These are phyloP conservation scores for Centrapalus pauciflorus DNA, from an alignment of 129 eudicot species.

Conservation along the genomic window DNA sequence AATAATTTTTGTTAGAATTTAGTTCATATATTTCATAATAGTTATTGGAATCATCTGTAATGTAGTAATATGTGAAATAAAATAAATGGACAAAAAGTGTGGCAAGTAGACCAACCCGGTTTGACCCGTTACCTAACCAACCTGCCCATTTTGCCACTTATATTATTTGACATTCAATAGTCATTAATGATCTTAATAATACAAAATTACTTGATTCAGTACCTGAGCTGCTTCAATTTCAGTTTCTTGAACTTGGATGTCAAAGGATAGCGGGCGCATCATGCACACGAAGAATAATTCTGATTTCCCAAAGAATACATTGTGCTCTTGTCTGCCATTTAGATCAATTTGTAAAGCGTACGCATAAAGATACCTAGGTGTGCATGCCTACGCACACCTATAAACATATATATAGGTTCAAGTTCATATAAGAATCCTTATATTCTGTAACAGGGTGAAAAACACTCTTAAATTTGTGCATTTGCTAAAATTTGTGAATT, in stretches of 20 bases:
- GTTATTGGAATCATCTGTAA: no score
- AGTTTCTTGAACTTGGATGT: slow-evolving; percentile 51
- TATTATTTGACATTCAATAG: neutral
- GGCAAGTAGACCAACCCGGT: neutral
- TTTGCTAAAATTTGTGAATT: no score
- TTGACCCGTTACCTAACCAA: no score
- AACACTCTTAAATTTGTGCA: no score
- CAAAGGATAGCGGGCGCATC: slow-evolving; percentile 52
- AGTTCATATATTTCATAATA: no score
- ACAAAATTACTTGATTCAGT: no score
- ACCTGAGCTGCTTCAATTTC: slow-evolving; percentile 73
- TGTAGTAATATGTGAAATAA: neutral
- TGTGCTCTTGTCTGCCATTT: slow-evolving; percentile 51
- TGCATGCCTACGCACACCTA: no score
- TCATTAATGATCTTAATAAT: neutral
- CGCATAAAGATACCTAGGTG: slow-evolving; percentile 12
- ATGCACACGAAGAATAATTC: slow-evolving; percentile 57
- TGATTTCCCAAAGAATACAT: slow-evolving; percentile 54
- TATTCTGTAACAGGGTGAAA: no score
- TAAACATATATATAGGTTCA: no score
- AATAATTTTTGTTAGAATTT: no score
- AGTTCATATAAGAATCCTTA: no score
- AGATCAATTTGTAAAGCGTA: slow-evolving; percentile 1
- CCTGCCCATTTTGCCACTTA: neutral
- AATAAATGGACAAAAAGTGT: neutral